phyloP scores from a whole-genome alignment of 2,329 filamentous ascomycete genomes.

The Colletotrichum tanaceti region DNA sequence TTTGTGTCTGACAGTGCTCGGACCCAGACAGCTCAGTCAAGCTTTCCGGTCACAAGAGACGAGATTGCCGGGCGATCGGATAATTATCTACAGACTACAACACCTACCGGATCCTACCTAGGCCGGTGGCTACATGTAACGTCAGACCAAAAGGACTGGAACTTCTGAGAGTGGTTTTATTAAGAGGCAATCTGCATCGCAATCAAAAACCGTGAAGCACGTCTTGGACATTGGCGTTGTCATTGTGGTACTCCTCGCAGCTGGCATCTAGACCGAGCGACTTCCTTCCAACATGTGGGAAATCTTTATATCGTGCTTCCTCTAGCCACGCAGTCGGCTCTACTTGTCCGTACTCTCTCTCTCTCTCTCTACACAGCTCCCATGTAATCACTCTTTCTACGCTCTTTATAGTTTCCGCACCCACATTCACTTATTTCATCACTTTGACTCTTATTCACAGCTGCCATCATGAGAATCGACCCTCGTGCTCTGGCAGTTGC shows the following conservation, averaged over 20 bases:
- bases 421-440: not conserved
- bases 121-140: slow-evolving; percentile 14
- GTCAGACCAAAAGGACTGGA: not conserved
- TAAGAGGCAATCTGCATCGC: slow-evolving; percentile 14
- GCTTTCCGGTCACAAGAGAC: slow-evolving; percentile 21
- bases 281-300: not conserved
- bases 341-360: too few relatives aligned
- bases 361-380: too few relatives aligned
- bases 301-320: too few relatives aligned
- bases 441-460: slow-evolving; percentile 2
- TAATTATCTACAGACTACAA: too few relatives aligned
- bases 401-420: not conserved
- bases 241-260: not conserved
- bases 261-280: not conserved
- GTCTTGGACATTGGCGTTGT: slow-evolving; percentile 8
- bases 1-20: not conserved
- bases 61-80: slow-evolving; percentile 28
- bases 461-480: slow-evolving; percentile 11
- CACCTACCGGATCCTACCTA: slow-evolving; percentile 35
- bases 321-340: too few relatives aligned
- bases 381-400: not conserved
- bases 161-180: slow-evolving; percentile 7
- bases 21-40: slow-evolving; percentile 3
- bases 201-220: slow-evolving; percentile 31
- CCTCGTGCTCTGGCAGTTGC: not conserved